Base-by-base conservation (phyloP, 2,329 filamentous ascomycete genomes). In the Boeremia lycopersici region DNA sequence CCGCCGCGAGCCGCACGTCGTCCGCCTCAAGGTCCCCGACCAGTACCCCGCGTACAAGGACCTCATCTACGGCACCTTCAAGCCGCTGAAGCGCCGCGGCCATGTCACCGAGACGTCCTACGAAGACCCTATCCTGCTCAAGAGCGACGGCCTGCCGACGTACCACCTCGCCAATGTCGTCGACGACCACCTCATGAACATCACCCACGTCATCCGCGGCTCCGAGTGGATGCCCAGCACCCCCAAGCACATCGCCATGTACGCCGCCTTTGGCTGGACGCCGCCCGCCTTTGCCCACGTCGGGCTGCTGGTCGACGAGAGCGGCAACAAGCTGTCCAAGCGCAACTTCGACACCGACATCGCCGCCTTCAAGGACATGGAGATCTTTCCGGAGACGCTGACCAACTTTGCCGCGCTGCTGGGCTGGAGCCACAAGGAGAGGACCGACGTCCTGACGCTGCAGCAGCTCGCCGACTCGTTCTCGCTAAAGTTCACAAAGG, bases 111-210 rank as follows among this genome's bases (percentile, higher is more conserved):
- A 77, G 29, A 68, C 76, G 9, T 81, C 82, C 23, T 88, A 82
- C 60, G 91, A 95, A 62, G 93, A 98, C 68, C 93, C 92, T 17
- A 90, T 99, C 57, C 80, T 99, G 35, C 79, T 97, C 56, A 99
- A 99, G 75, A 88, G 87, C 0, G 95, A 99, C 71, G 93, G 92
- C 0, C 89, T 89, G 61, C 95, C 95, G 0, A 99, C 96, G 0
- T 99, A 99, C 70, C 95, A 99, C 74, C 88, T 99, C 57, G 95
- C 95, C 4, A 99, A 98, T 69, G 93, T 99, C 8, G 88, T 99
- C 4, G 95, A 99, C 70, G 95, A 99, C 69, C 91, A 97, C 73
- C 81, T 89, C 56, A 99, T 99, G 95, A 79, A 90, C 56, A 96
- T 99, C 63, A 97, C 93, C 0, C 93, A 98, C 74, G 95, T 99